Percentiles rank a stretch among this genome's conserved stretches.
phyloP scores from a whole-genome alignment of 352 stramenopile genomes.

The Globisporangium parvum region DNA sequence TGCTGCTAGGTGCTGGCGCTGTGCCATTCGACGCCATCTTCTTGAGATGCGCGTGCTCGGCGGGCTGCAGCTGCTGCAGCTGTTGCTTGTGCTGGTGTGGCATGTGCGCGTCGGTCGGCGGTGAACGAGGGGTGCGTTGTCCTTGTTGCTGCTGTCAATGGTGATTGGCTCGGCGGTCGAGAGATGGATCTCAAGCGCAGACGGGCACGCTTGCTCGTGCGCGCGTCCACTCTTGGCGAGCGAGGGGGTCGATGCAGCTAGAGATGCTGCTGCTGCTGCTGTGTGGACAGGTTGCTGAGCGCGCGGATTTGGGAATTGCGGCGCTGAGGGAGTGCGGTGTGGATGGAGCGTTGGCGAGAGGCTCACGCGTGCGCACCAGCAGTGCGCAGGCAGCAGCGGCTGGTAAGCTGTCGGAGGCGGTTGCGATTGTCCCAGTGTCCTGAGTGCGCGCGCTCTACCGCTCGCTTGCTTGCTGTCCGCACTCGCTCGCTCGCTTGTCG shows the following conservation, averaged over 20 bases:
- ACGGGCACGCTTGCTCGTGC: too few species aligned
- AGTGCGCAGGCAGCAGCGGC: too few species aligned
- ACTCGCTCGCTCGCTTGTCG: background rate
- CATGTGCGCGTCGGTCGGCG: background rate
- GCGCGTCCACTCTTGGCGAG: too few species aligned
- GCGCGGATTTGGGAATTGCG: background rate
- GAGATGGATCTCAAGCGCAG: too few species aligned
- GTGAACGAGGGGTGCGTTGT: background rate
- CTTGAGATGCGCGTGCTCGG: slow-evolving; percentile 6
- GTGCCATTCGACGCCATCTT: slow-evolving; percentile 12
- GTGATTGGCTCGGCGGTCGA: too few species aligned
- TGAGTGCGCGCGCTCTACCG: background rate
- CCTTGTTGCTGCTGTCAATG: background rate
- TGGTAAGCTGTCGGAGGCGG: background rate
- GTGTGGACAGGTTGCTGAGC: too few species aligned
- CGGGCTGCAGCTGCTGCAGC: slow-evolving; percentile 1
- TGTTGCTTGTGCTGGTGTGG: background rate
- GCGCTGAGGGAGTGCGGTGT: background rate
- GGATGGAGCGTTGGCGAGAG: too few species aligned
- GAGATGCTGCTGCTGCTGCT: too few species aligned
- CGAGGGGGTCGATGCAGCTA: too few species aligned
- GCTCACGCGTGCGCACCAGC: too few species aligned
- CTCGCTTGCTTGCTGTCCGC: background rate
- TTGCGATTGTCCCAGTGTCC: slow-evolving; percentile 8
- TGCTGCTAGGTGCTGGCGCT: background rate